Percentiles rank a stretch among this genome's conserved stretches.
These are phyloP conservation scores for Lasiosphaeria miniovina DNA, from an alignment of 495 filamentous ascomycete species.

Conservation along the genomic window DNA sequence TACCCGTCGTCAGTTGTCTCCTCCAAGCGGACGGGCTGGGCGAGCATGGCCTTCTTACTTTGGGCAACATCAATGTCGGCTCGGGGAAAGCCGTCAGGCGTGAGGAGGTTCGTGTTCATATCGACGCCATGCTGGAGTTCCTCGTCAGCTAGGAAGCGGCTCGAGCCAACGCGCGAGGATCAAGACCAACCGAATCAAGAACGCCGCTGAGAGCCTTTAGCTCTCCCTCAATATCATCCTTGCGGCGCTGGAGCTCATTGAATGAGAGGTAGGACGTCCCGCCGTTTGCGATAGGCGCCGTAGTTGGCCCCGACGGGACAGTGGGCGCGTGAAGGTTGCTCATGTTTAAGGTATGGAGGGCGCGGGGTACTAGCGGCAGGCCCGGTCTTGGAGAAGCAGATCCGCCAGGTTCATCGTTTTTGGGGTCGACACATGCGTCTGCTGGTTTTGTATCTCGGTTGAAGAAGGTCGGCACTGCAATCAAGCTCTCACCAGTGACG, in stretches of 20 bases:
- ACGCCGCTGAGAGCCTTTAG: constrained; percentile 79
- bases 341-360: constrained; percentile 46
- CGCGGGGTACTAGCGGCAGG: constrained; percentile 2
- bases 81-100: constrained; percentile 89
- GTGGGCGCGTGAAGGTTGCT: constrained; percentile 73
- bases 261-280: constrained; percentile 57
- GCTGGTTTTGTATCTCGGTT: neutral
- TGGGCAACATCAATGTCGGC: constrained; percentile 94
- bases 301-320: constrained; percentile 67
- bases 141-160: neutral
- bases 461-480: neutral
- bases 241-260: constrained; percentile 59
- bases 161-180: neutral
- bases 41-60: constrained; percentile 52
- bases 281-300: constrained; percentile 49
- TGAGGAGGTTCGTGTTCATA: constrained; percentile 87
- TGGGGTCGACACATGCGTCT: neutral
- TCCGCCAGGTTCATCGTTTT: neutral
- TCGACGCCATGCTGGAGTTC: constrained; percentile 74
- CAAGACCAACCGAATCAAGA: constrained; percentile 71
- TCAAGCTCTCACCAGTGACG: constrained; percentile 31
- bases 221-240: constrained; percentile 80
- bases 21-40: neutral
- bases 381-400: constrained; percentile 21
- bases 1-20: constrained; percentile 34